Evolutionary conservation across 371 early-diverging fungal species (phyloP), one percentile per base, ranked within the genome.

Genomic region (Mortierella sp.): DNA sequence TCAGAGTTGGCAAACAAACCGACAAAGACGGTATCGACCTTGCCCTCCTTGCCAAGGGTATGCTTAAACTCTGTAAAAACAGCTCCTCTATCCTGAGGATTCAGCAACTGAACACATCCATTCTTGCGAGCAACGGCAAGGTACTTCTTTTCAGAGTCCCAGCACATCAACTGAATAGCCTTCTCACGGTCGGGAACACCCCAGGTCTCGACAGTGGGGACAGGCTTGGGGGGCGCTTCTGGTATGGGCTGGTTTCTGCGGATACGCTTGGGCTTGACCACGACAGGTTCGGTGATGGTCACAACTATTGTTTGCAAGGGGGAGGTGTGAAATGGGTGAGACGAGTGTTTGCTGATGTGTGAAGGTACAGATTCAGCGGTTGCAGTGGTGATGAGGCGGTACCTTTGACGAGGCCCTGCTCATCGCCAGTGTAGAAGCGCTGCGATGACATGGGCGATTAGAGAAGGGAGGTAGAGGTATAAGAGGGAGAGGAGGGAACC

Each of bases 371-470:
- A 57, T 28, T 28, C 34, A 10, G 40, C 1, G 40, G 37, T 40
- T 16, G 50, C 3, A 54, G 2, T 21, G 3, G 54, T n/a, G 54
- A 54, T 21, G n/a, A n/a, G 24, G n/a, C 31, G 5, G 78, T 89
- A 92, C 93, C 89, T 89, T 96, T 96, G 64, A 95, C 81, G 77
- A 96, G 89, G 21, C 96, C 96, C 48, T 91, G 90, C 81, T 96
- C 95, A 88, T 96, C 96, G 55, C 95, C 95, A 40, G 94, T 94
- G 77, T 89, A 92, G 77, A 87, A 87, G 57, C 84, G 88, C 44
- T 74, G 81, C 24, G 84, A 84, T 57, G 86, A 81, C 86, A 86
- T 86, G 64, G 46, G 21, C 28, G 34, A 69, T 10, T 48, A 34
- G 59, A 51, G 44, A 43, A 53, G 16, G 31, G 8, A 71, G 55